Conservation (phyloP, 768 basidiomycete species). For the Xanthoconium stramineum region DNA sequence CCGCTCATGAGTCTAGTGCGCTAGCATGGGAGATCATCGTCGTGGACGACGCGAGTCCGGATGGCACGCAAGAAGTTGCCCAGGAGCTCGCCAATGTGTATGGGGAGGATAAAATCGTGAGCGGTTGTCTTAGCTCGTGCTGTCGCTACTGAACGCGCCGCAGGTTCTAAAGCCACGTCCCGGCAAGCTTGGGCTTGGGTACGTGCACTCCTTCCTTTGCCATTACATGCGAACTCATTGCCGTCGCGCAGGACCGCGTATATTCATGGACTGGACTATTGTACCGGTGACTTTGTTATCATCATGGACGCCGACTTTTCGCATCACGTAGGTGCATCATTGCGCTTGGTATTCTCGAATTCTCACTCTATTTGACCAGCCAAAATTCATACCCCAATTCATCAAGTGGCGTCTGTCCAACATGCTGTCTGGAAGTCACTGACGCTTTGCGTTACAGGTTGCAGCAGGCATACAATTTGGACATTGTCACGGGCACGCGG, state of each 20-base stretch:
- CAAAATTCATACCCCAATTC: conserved; percentile 93
- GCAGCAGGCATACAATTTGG: conserved; percentile 83
- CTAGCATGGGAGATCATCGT: conserved; percentile 87
- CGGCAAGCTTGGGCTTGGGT: conserved; percentile 92
- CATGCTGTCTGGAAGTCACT: background rate
- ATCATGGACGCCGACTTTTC: conserved; percentile 99
- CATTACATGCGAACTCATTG: background rate
- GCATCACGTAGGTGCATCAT: conserved; percentile 68
- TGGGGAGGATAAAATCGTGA: conserved; percentile 80
- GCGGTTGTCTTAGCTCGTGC: conserved; percentile 21
- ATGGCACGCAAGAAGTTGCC: conserved; percentile 89
- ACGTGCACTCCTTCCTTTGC: conserved; percentile 15
- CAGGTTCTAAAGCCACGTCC: conserved; percentile 83
- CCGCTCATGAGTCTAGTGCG: conserved; percentile 41
- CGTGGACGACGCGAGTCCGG: conserved; percentile 90
- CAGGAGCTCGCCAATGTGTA: conserved; percentile 73
- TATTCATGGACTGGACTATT: conserved; percentile 87
- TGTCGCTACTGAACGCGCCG: conserved; percentile 4
- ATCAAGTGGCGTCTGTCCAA: conserved; percentile 52
- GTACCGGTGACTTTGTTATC: conserved; percentile 88
- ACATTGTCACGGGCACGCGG: conserved; percentile 91
- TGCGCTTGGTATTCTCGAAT: background rate
- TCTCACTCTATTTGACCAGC: conserved; percentile 43
- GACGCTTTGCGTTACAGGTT: conserved; percentile 41
- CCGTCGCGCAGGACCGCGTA: conserved; percentile 71